A percentile compares a stretch with the other conserved stretches of the same genome.
Conservation (phyloP, 306 rosid species). For the Oxytropis ochrocephala region DNA sequence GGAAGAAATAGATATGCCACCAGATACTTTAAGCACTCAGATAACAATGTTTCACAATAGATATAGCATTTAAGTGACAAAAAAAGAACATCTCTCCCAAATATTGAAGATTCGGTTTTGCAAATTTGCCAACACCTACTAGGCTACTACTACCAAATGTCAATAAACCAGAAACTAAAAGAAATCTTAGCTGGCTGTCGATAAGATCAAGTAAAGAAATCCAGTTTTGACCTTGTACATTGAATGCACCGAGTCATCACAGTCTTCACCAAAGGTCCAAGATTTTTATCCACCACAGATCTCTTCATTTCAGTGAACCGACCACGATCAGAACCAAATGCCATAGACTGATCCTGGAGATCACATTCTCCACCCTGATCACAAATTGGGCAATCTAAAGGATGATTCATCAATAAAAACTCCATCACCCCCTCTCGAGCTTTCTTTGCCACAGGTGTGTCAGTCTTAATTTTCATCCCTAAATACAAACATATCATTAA, state of each 20-base stretch:
- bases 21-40: slow-evolving; percentile 22
- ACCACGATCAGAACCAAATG: slow-evolving; percentile 97
- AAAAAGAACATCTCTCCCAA: neutral
- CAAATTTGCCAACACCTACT: neutral
- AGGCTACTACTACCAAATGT: slow-evolving; percentile 1
- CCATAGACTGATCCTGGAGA: slow-evolving; percentile 99
- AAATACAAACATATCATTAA: slow-evolving; percentile 11
- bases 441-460: slow-evolving; percentile 95
- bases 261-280: slow-evolving; percentile 97
- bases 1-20: slow-evolving; percentile 11
- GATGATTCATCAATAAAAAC: slow-evolving; percentile 97
- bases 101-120: neutral
- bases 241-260: slow-evolving; percentile 99
- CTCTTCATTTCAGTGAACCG: slow-evolving; percentile 96
- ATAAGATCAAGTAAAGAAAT: neutral
- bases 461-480: slow-evolving; percentile 99
- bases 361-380: slow-evolving; percentile 99
- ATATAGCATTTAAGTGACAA: slow-evolving; percentile 2
- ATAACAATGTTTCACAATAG: slow-evolving; percentile 6
- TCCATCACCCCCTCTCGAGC: slow-evolving; percentile 99
- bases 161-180: slow-evolving; percentile 2
- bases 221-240: slow-evolving; percentile 72
- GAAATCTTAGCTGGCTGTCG: neutral
- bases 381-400: slow-evolving; percentile 98
- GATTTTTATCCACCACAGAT: slow-evolving; percentile 95